Conservation (phyloP, 179 eudicot genomes). For the Beta macrorhiza region DNA sequence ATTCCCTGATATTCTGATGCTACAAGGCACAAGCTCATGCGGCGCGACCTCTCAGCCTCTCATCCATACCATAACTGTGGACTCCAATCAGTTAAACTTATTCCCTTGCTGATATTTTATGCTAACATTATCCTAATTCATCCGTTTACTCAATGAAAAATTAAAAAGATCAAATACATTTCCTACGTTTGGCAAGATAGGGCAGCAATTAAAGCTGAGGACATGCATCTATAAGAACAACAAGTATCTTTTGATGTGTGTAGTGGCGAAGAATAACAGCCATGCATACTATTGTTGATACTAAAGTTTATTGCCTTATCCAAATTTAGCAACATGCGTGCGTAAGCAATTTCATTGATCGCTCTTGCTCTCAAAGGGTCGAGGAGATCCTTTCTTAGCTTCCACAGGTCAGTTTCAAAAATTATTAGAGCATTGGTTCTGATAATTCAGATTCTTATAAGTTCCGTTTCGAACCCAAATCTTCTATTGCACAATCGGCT, state of each 20-base stretch:
- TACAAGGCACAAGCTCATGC: not conserved
- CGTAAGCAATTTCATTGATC: constrained; percentile 22
- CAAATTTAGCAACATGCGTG: constrained; percentile 23
- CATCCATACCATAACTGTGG: not conserved
- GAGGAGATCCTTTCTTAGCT: constrained; percentile 8
- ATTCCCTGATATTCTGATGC: constrained; percentile 9
- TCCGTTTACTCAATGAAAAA: not conserved
- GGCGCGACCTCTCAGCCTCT: not conserved
- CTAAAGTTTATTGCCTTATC: constrained; percentile 26
- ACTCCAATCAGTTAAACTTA: constrained; percentile 14
- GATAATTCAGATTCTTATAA: too few species aligned
- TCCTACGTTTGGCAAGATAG: constrained; percentile 22
- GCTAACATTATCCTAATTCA: constrained; percentile 17
- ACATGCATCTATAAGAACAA: constrained; percentile 14
- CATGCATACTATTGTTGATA: constrained; percentile 14
- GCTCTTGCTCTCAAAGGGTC: constrained; percentile 10
- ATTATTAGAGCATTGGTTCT: not conserved
- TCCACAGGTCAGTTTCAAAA: constrained; percentile 17
- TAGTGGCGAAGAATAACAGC: constrained; percentile 22
- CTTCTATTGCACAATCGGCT: too few species aligned
- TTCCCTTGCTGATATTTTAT: constrained; percentile 14
- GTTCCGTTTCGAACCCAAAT: too few species aligned
- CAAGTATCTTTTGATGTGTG: constrained; percentile 22
- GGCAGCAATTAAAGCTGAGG: not conserved
- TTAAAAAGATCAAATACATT: constrained; percentile 13